Conservation (phyloP, 1,284 basidiomycete genomes). For the Apiotrichum mycotoxinovorans region DNA sequence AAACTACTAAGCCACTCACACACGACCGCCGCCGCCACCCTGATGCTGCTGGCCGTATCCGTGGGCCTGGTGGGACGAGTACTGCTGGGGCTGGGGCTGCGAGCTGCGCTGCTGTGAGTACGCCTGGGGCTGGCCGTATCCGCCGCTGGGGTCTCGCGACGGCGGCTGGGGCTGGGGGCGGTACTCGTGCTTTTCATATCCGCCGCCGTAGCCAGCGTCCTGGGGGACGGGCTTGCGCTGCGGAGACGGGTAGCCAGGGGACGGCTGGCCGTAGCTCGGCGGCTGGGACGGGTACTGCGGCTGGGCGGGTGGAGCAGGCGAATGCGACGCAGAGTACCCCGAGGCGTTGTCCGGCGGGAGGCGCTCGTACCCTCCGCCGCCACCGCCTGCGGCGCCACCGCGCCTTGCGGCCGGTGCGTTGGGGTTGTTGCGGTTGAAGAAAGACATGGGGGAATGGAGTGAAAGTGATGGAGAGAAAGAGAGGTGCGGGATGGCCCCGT, state of each 20-base stretch:
- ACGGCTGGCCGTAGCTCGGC: constrained; percentile 7
- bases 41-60: not conserved
- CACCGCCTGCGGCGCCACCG: constrained; percentile 10
- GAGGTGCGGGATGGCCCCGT: not conserved
- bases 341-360: constrained; percentile 23
- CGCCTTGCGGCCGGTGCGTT: constrained; percentile 38
- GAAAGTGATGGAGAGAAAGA: constrained; percentile 39
- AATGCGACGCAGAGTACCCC: constrained; percentile 4
- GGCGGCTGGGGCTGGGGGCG: not conserved
- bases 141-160: too few relatives aligned
- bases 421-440: constrained; percentile 48
- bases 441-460: constrained; percentile 42
- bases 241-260: not conserved
- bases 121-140: constrained; percentile 6
- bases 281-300: constrained; percentile 14
- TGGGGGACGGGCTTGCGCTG: constrained; percentile 4
- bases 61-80: constrained; percentile 1
- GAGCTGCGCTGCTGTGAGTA: constrained; percentile 2
- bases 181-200: constrained; percentile 21
- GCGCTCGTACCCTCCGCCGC: constrained; percentile 35
- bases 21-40: constrained; percentile 22
- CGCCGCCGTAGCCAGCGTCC: not conserved
- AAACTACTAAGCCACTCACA: constrained; percentile 25
- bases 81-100: constrained; percentile 2
- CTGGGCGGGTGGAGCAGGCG: constrained; percentile 13